Evolutionary conservation across 106 monocot genomes (phyloP).

Genomic region (Apostasia shenzhenica): DNA sequence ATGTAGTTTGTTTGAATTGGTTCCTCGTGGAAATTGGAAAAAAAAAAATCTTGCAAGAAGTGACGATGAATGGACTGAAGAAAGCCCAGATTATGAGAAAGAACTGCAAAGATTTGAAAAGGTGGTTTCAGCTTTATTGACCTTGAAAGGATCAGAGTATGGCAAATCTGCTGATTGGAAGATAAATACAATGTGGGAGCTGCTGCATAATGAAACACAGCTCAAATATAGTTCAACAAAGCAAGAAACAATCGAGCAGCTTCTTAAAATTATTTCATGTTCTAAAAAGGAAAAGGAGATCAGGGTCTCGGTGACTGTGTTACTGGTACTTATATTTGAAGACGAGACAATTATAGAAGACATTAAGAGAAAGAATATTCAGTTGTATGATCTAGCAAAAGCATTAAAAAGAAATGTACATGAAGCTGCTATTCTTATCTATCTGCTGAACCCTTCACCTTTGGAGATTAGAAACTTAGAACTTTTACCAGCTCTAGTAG

Average conservation of each 20-base stretch:
- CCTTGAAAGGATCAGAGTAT: slow-evolving; percentile 35
- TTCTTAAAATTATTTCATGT: slow-evolving; percentile 60
- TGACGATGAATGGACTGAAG: slow-evolving; percentile 56
- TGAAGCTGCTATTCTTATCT: slow-evolving; percentile 80
- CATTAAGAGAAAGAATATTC: slow-evolving; percentile 61
- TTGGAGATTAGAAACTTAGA: slow-evolving; percentile 75
- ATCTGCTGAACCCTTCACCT: slow-evolving; percentile 84
- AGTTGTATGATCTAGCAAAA: slow-evolving; percentile 49
- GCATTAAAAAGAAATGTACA: slow-evolving; percentile 75
- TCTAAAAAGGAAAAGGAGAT: slow-evolving; percentile 66
- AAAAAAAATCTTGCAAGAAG: slow-evolving; percentile 35
- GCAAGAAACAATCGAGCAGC: slow-evolving; percentile 66
- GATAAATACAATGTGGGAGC: slow-evolving; percentile 59
- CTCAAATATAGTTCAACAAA: slow-evolving; percentile 39
- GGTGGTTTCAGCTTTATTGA: slow-evolving; percentile 49
- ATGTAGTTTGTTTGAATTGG: slow-evolving; percentile 43
- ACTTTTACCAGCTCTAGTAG: slow-evolving; percentile 62
- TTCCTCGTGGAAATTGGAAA: slow-evolving; percentile 44
- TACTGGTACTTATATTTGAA: slow-evolving; percentile 67
- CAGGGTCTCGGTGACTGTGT: slow-evolving; percentile 51
- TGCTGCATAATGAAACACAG: slow-evolving; percentile 45
- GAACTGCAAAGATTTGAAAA: slow-evolving; percentile 60
- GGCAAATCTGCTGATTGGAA: slow-evolving; percentile 40
- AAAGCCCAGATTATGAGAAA: slow-evolving; percentile 38
- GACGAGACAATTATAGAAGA: slow-evolving; percentile 68